Conservation (phyloP, 169 alveolate species). For the Plasmodium coatneyi region DNA sequence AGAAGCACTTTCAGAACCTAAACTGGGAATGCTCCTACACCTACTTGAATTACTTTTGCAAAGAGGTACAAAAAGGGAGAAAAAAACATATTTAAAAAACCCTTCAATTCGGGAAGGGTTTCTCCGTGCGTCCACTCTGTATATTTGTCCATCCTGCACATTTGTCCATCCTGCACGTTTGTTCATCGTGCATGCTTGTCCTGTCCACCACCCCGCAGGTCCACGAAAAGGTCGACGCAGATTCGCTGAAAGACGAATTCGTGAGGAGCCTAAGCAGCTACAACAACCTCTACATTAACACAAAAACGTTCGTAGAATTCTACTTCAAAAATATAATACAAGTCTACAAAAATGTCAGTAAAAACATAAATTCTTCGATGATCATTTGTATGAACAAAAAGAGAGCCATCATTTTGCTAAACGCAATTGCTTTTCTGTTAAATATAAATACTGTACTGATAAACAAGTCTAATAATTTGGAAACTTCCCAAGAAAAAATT, state of each 20-base stretch:
- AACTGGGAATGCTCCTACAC: background rate
- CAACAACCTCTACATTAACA: conserved; percentile 43
- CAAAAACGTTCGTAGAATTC: conserved; percentile 72
- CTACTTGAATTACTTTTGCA: conserved; percentile 33
- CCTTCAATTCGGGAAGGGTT: background rate
- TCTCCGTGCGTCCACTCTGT: background rate
- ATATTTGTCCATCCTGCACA: no score
- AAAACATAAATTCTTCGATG: conserved; percentile 63
- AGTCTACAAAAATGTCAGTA: conserved; percentile 40
- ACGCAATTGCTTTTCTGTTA: conserved; percentile 46
- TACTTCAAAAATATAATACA: conserved; percentile 38
- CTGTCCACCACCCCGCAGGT: background rate
- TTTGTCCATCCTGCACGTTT: no score
- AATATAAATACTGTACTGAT: conserved; percentile 54
- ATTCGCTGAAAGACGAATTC: conserved; percentile 48
- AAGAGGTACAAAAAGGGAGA: conserved; percentile 36
- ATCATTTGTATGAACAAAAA: conserved; percentile 66
- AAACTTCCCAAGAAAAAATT: conserved; percentile 37
- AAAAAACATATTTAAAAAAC: background rate
- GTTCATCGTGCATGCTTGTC: background rate
- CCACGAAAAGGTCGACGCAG: conserved; percentile 25
- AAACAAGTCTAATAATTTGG: conserved; percentile 25
- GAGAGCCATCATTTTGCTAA: conserved; percentile 48
- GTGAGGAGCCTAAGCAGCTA: conserved; percentile 60
- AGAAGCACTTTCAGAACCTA: conserved; percentile 31